Conservation (phyloP, 306 rosid genomes). For the Acacia acuminata region DNA sequence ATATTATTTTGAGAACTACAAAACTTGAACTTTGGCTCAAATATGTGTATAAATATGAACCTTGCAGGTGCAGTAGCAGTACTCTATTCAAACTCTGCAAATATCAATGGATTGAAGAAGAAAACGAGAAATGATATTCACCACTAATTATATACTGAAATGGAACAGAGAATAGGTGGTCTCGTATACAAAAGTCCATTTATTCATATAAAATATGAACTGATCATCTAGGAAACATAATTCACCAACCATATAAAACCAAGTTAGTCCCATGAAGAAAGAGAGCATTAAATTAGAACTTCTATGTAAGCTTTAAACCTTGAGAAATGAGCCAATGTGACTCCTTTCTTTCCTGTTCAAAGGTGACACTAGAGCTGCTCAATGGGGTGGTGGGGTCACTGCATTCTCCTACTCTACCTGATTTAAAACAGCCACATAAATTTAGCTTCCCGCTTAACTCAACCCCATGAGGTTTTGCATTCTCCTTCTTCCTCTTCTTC, state of each 20-base stretch:
- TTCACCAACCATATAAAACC: conserved; percentile 42
- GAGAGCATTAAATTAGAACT: conserved; percentile 30
- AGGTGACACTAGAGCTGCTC: conserved; percentile 88
- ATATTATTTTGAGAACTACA: too few relatives aligned
- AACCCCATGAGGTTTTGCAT: conserved; percentile 35
- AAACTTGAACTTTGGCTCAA: neutral
- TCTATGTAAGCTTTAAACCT: conserved; percentile 74
- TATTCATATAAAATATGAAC: conserved; percentile 47
- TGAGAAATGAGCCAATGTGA: conserved; percentile 84
- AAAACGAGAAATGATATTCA: neutral
- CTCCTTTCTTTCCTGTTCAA: conserved; percentile 76
- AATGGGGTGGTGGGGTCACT: conserved; percentile 84
- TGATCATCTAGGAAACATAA: conserved; percentile 47
- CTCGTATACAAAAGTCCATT: conserved; percentile 38
- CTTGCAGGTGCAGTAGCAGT: neutral
- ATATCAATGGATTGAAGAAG: neutral
- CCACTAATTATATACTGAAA: conserved; percentile 44
- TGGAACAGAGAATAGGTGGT: conserved; percentile 26
- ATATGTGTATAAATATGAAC: too few relatives aligned
- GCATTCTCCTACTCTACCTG: conserved; percentile 72
- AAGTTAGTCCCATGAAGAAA: conserved; percentile 46
- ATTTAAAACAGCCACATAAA: conserved; percentile 62
- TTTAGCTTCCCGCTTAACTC: conserved; percentile 45
- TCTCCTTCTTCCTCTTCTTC: conserved; percentile 55
- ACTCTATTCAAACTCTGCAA: neutral